These are phyloP conservation scores for Prunus padus DNA, from an alignment of 306 rosid genomes.

Conservation along the genomic window DNA sequence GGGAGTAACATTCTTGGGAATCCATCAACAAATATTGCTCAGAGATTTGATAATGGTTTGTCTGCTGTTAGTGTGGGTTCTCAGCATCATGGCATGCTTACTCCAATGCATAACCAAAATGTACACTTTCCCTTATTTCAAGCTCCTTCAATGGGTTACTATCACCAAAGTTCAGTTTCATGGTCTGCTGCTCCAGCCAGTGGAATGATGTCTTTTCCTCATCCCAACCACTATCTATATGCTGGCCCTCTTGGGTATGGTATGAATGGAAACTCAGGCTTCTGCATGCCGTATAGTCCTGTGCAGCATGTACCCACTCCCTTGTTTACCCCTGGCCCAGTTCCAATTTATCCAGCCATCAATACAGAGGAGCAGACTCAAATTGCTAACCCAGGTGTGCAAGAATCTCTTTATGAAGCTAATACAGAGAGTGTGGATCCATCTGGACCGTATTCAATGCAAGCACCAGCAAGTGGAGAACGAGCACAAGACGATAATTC, in stretches of 20 bases:
- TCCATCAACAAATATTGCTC: constrained; percentile 30
- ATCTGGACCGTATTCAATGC: constrained; percentile 40
- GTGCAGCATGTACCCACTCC: constrained; percentile 68
- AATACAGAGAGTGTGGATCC: constrained; percentile 40
- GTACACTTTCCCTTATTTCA: constrained; percentile 73
- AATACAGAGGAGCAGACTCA: constrained; percentile 45
- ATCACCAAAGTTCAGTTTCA: constrained; percentile 80
- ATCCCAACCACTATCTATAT: constrained; percentile 66
- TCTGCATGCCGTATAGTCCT: constrained; percentile 80
- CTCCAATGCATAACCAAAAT: constrained; percentile 54
- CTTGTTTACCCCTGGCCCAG: constrained; percentile 48
- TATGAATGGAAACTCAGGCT: constrained; percentile 65
- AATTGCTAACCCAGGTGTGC: constrained; percentile 40
- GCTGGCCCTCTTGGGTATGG: constrained; percentile 82
- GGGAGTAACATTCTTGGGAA: constrained; percentile 44
- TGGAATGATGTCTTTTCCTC: constrained; percentile 69
- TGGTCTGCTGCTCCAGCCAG: constrained; percentile 73
- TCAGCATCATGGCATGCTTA: constrained; percentile 59
- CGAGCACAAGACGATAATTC: constrained; percentile 36
- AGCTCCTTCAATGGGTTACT: constrained; percentile 74
- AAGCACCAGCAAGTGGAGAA: constrained; percentile 39
- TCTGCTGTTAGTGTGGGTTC: constrained; percentile 54
- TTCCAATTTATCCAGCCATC: constrained; percentile 69
- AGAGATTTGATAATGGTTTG: constrained; percentile 46
- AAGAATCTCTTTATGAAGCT: constrained; percentile 45